A percentile compares a stretch with the other conserved stretches of the same genome.
phyloP scores from a whole-genome alignment of 176 grass and related monocot species.

The Ananas comosus region DNA sequence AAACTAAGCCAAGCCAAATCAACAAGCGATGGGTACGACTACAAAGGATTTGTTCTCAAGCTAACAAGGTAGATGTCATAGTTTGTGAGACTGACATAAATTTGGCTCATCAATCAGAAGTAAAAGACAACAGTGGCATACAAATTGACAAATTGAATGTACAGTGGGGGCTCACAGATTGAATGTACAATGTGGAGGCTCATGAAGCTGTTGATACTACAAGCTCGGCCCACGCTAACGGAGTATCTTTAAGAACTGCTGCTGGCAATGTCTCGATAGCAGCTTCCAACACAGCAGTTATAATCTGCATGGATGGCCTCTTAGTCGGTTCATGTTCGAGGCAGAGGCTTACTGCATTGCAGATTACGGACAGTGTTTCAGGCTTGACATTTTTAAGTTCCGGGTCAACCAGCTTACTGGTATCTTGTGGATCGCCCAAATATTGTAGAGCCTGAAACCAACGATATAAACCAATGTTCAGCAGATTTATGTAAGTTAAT shows the following conservation, averaged over 20 bases:
- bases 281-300: constrained; percentile 68
- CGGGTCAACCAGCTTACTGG: constrained; percentile 46
- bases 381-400: constrained; percentile 43
- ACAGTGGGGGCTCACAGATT: background rate
- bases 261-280: constrained; percentile 55
- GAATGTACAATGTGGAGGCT: background rate
- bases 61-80: too few relatives aligned
- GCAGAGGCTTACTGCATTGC: constrained; percentile 81
- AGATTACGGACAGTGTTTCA: constrained; percentile 60
- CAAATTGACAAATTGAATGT: background rate
- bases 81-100: too few relatives aligned
- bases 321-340: constrained; percentile 54
- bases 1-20: too few relatives aligned
- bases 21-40: too few relatives aligned
- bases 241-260: constrained; percentile 45
- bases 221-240: constrained; percentile 82
- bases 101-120: too few relatives aligned
- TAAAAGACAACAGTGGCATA: too few relatives aligned
- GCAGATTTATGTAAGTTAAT: background rate
- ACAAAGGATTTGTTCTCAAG: too few relatives aligned
- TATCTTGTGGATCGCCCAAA: constrained; percentile 47
- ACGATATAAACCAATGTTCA: background rate
- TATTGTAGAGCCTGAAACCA: constrained; percentile 57
- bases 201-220: constrained; percentile 24
- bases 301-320: constrained; percentile 79